Conservation (phyloP, 169 alveolate species). For the Theileria annulata region DNA sequence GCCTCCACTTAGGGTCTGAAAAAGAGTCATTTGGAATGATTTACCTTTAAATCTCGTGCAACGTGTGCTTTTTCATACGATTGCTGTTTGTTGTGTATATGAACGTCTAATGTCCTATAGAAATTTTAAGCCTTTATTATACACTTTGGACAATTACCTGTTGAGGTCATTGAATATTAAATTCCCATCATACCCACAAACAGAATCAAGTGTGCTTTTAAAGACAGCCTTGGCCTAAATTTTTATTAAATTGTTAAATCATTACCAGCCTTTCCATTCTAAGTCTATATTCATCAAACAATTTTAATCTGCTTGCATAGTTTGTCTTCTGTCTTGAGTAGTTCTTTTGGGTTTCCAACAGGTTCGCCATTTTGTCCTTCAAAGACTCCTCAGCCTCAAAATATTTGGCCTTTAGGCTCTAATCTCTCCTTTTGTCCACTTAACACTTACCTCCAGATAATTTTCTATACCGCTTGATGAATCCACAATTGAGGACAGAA, state of each 20-base stretch:
- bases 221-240: conserved; percentile 51
- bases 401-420: conserved; percentile 25
- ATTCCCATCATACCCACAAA: conserved; percentile 63
- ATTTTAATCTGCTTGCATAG: conserved; percentile 39
- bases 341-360: conserved; percentile 54
- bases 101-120: conserved; percentile 53
- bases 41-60: conserved; percentile 61
- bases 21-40: neutral
- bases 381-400: conserved; percentile 28
- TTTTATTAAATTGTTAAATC: neutral
- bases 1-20: conserved; percentile 69
- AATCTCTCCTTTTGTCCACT: neutral
- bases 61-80: conserved; percentile 54
- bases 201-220: conserved; percentile 54
- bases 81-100: conserved; percentile 63
- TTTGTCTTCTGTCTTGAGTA: conserved; percentile 43
- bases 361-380: conserved; percentile 36
- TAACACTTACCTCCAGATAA: conserved; percentile 23
- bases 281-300: conserved; percentile 48
- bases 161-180: conserved; percentile 62
- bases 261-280: conserved; percentile 32
- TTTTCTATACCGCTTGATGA: conserved; percentile 39
- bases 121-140: neutral
- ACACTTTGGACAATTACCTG: neutral
- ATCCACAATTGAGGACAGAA: conserved; percentile 35